phyloP scores from a whole-genome alignment of 1,284 basidiomycete genomes.

The Cutaneotrichosporon dermatis region DNA sequence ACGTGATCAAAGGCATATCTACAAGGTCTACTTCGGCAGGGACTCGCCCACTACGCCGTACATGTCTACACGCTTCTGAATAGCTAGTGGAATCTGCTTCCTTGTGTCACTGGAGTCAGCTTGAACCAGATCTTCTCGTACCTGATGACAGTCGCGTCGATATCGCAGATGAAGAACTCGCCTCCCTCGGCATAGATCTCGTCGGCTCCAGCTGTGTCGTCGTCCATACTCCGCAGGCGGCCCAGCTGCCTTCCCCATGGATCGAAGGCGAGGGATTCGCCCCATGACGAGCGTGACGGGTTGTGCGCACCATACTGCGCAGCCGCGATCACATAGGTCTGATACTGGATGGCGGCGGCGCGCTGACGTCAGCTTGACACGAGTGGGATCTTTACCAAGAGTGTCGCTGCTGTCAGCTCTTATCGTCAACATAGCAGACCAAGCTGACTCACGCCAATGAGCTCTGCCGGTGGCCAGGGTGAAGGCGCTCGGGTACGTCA shows the following conservation, averaged over 20 bases:
- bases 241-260: slow-evolving; percentile 38
- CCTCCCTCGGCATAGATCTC: slow-evolving; percentile 22
- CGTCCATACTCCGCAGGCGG: slow-evolving; percentile 34
- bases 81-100: slow-evolving; percentile 39
- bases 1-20: background rate
- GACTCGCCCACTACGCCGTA: slow-evolving; percentile 30
- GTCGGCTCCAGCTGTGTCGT: slow-evolving; percentile 17
- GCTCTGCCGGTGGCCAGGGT: slow-evolving; percentile 50
- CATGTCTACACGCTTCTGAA: slow-evolving; percentile 39
- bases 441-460: slow-evolving; percentile 36
- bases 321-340: slow-evolving; percentile 43
- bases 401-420: slow-evolving; percentile 19
- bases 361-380: slow-evolving; percentile 12
- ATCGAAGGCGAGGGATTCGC: slow-evolving; percentile 41
- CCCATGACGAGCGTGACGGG: slow-evolving; percentile 32
- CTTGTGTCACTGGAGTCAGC: slow-evolving; percentile 25
- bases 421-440: background rate
- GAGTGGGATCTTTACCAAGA: slow-evolving; percentile 22
- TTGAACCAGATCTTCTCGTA: slow-evolving; percentile 13
- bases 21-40: background rate
- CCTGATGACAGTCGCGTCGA: slow-evolving; percentile 25
- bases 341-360: slow-evolving; percentile 40
- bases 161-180: slow-evolving; percentile 37
- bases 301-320: slow-evolving; percentile 44
- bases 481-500: slow-evolving; percentile 54